A percentile compares a stretch with the other conserved stretches of the same genome.
Evolutionary conservation across 2,329 filamentous ascomycete genomes (phyloP).

Genomic region (Sarocladium oryzae): DNA sequence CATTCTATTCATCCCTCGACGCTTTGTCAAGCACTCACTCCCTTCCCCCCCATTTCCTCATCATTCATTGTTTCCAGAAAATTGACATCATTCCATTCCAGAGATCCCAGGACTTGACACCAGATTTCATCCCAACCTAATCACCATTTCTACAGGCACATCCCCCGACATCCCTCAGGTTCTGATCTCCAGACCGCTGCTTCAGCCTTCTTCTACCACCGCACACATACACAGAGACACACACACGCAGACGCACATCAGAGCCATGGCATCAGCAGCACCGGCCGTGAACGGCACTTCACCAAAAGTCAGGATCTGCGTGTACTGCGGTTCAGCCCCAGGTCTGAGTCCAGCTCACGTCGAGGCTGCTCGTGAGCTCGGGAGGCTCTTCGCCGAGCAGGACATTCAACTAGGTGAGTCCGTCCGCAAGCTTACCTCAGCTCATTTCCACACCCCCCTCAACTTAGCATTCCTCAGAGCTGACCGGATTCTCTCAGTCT

Average conservation of each 20-base stretch:
- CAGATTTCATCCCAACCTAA: no score
- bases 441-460: not conserved
- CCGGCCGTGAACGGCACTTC: slow-evolving; percentile 15
- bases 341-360: slow-evolving; percentile 71
- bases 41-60: not conserved
- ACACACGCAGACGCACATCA: no score
- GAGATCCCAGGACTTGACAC: no score
- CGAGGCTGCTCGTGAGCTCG: slow-evolving; percentile 71
- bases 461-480: not conserved
- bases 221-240: no score
- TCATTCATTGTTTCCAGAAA: not conserved
- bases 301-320: slow-evolving; percentile 60
- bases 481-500: slow-evolving; percentile 48
- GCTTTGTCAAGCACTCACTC: not conserved
- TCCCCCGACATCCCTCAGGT: not conserved
- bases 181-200: not conserved
- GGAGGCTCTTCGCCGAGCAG: slow-evolving; percentile 63
- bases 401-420: slow-evolving; percentile 66
- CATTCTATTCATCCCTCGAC: not conserved
- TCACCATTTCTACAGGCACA: no score
- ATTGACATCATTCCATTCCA: no score
- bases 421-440: no score
- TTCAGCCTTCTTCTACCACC: not conserved
- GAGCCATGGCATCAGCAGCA: slow-evolving; percentile 14
- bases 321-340: slow-evolving; percentile 82